Conservation (phyloP, 495 filamentous ascomycete genomes). For the Haplographium delicatum region DNA sequence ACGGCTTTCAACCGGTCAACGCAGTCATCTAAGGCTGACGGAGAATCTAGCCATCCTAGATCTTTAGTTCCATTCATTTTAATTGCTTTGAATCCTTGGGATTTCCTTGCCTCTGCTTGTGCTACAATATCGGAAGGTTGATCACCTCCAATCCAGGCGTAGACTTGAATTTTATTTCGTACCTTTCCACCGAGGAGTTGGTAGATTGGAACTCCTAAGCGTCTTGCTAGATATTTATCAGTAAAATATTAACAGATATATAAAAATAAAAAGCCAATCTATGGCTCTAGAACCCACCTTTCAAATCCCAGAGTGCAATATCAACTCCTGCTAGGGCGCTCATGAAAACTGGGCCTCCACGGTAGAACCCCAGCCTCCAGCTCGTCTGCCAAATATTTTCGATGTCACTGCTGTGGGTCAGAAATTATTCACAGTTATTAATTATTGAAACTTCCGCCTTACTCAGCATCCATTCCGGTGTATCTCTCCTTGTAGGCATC, state of each 20-base stretch:
- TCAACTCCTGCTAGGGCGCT: slow-evolving; percentile 74
- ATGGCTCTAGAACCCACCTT: slow-evolving; percentile 29
- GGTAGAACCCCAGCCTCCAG: slow-evolving; percentile 69
- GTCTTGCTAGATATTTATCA: slow-evolving; percentile 31
- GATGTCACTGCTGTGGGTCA: slow-evolving; percentile 68
- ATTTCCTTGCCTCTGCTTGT: slow-evolving; percentile 59
- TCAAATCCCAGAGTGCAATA: slow-evolving; percentile 80
- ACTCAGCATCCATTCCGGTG: slow-evolving; percentile 69
- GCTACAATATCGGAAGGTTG: slow-evolving; percentile 63
- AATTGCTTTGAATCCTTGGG: slow-evolving; percentile 65
- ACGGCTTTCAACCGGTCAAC: slow-evolving; percentile 66
- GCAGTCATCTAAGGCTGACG: slow-evolving; percentile 54
- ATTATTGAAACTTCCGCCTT: no score
- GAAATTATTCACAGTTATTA: no score
- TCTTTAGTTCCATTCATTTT: slow-evolving; percentile 85
- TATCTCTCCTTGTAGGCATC: slow-evolving; percentile 61
- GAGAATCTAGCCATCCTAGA: slow-evolving; percentile 74
- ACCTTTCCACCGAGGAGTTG: slow-evolving; percentile 74
- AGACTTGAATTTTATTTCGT: slow-evolving; percentile 67
- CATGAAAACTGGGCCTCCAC: slow-evolving; percentile 83
- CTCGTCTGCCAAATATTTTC: slow-evolving; percentile 75
- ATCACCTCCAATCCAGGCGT: slow-evolving; percentile 85
- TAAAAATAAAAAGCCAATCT: no score
- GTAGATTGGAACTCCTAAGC: slow-evolving; percentile 64
- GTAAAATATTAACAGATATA: background rate